A percentile compares a stretch with the other conserved stretches of the same genome.
phyloP scores from a whole-genome alignment of 2,329 filamentous ascomycete species.

The Xylariaceae sp. region DNA sequence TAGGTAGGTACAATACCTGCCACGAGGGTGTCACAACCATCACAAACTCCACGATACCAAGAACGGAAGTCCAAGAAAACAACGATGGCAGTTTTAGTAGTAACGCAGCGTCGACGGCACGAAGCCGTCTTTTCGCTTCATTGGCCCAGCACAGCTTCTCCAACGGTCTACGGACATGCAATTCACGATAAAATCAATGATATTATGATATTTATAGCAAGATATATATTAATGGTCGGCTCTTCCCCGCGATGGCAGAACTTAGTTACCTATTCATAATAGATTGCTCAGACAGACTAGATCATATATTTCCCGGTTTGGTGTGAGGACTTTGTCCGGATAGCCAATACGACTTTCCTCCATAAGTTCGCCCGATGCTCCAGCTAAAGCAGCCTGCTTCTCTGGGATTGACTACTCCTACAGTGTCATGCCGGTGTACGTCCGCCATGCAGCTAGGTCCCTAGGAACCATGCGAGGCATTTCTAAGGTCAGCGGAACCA shows the following conservation, averaged over 20 bases:
- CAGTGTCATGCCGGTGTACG: constrained; percentile 4
- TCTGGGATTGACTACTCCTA: constrained; percentile 7
- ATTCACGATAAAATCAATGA: constrained; percentile 4
- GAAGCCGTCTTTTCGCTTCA: constrained; percentile 10
- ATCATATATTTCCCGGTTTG: constrained; percentile 12
- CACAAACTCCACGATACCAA: no score
- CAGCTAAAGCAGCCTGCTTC: constrained; percentile 10
- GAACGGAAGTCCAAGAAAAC: no score
- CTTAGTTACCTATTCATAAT: background rate
- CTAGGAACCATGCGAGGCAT: constrained; percentile 7
- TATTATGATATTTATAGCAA: no score
- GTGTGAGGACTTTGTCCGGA: background rate
- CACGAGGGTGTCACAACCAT: no score
- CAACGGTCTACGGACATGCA: background rate
- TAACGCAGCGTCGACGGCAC: no score
- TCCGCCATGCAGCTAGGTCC: constrained; percentile 3
- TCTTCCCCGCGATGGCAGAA: constrained; percentile 15
- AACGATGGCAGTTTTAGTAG: no score
- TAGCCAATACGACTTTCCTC: constrained; percentile 1
- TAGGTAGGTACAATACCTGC: no score
- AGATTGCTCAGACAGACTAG: constrained; percentile 3
- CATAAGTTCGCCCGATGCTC: constrained; percentile 11
- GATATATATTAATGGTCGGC: constrained; percentile 16
- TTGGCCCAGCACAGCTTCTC: constrained; percentile 14
- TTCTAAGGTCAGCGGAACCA: constrained; percentile 4